Base-by-base conservation (phyloP, 1,284 basidiomycete species). In the Earliella scabrosa region DNA sequence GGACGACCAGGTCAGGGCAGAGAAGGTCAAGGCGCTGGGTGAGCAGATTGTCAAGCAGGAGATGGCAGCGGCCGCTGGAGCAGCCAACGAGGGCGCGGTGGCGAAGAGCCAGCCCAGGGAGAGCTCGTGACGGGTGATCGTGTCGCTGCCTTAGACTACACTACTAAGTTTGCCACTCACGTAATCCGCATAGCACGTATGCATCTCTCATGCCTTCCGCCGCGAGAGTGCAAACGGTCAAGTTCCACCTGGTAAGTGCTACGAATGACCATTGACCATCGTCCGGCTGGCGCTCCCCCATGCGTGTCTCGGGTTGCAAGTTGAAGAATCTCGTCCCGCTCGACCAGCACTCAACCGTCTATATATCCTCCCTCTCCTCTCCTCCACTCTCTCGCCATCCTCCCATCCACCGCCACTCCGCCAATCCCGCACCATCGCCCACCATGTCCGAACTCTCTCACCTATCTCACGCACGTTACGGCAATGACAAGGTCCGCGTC, bases 401-500 rank as follows among this genome's bases (percentile, higher is more conserved):
- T 31, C 26, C 13, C 13, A 14, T 5, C 24, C 43, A n/a, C n/a
- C n/a, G n/a, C n/a, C n/a, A n/a, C n/a, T n/a, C n/a, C n/a, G n/a
- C n/a, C n/a, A n/a, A n/a, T n/a, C n/a, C n/a, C 2, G 24, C 27
- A n/a, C 24, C 26, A 46, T 6, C 29, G 16, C 13, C 21, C 9
- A 45, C 3, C 32, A 56, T 56, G 49, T 41, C 50, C 14, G 43
- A 50, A 18, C 41, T 59, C 32, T 59, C 61, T 16, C 66, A 69
- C 49, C 81, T 86, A 51, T 67, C 76, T 3, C 67, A 74, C 38
- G 87, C 90, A 2, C 83, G 85, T 24, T 93, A 94, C 67, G 94
- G 94, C 29, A 97, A 97, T 75, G 89, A 93, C 74, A 88, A 90
- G 65, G 83, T 97, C 27, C 83, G 92, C 34, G 88, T 97, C 38